Conservation (phyloP, 768 basidiomycete species). For the Mrakia frigida region DNA sequence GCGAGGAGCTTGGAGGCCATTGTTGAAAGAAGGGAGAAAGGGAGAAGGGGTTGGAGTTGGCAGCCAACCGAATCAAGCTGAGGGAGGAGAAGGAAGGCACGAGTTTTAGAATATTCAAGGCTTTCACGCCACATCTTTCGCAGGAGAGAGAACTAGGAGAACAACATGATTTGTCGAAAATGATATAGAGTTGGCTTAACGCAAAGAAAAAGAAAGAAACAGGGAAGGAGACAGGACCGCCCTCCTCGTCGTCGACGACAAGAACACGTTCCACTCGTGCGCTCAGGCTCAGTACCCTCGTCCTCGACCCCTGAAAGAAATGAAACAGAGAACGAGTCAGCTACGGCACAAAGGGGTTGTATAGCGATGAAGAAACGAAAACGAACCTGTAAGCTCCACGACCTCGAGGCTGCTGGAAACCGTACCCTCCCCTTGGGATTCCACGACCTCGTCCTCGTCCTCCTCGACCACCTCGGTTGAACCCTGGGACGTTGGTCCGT, state of each 20-base stretch:
- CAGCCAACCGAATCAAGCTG: not conserved
- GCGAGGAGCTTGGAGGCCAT: not conserved
- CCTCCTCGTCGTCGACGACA: not conserved
- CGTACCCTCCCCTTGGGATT: constrained; percentile 30
- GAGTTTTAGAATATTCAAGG: not conserved
- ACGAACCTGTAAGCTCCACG: constrained; percentile 47
- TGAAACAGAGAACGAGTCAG: constrained; percentile 17
- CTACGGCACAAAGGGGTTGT: not conserved
- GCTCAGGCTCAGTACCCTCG: constrained; percentile 57
- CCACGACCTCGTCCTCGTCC: constrained; percentile 53
- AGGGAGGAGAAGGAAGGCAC: not conserved
- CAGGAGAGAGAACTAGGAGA: not conserved
- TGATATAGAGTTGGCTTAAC: not conserved
- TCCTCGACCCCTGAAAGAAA: constrained; percentile 57
- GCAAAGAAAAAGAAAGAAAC: not conserved
- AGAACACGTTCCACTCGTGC: no score
- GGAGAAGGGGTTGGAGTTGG: not conserved
- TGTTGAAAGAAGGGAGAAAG: no score
- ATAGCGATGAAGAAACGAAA: not conserved
- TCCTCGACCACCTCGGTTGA: constrained; percentile 66
- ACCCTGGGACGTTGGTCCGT: constrained; percentile 91
- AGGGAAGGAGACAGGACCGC: not conserved
- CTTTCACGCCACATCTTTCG: no score
- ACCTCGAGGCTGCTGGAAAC: constrained; percentile 32
- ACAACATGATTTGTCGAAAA: not conserved